A percentile compares a stretch with the other conserved stretches of the same genome.
Evolutionary conservation across 2,329 filamentous ascomycete species (phyloP).

Genomic region (Fusarium cicatricum): DNA sequence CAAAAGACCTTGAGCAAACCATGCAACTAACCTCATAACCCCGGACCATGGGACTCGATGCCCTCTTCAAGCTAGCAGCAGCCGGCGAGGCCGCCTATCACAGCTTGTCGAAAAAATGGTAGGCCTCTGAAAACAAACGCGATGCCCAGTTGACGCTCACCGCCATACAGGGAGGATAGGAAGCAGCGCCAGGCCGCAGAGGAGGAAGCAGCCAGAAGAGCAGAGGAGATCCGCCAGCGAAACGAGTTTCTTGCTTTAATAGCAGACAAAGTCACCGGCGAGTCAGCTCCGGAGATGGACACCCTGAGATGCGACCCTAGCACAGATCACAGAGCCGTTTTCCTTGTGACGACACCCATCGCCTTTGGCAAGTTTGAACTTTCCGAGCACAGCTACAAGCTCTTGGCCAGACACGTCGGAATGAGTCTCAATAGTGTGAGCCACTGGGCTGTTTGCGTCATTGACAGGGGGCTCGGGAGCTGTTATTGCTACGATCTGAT

Average conservation of each 20-base stretch:
- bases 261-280: slow-evolving; percentile 31
- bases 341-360: slow-evolving; percentile 37
- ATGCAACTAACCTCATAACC: neutral
- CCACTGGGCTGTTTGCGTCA: slow-evolving; percentile 40
- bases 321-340: slow-evolving; percentile 33
- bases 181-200: slow-evolving; percentile 8
- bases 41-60: slow-evolving; percentile 28
- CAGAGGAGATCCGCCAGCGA: slow-evolving; percentile 28
- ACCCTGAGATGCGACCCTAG: slow-evolving; percentile 24
- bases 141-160: neutral
- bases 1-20: too few species aligned
- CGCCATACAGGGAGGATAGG: slow-evolving; percentile 13
- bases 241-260: slow-evolving; percentile 33
- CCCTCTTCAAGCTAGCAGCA: slow-evolving; percentile 25
- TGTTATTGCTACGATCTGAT: slow-evolving; percentile 40
- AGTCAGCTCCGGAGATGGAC: slow-evolving; percentile 31
- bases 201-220: slow-evolving; percentile 9
- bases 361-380: slow-evolving; percentile 35
- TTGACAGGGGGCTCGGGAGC: slow-evolving; percentile 29
- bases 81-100: slow-evolving; percentile 29
- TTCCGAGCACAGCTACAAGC: slow-evolving; percentile 34
- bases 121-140: neutral
- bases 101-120: slow-evolving; percentile 33
- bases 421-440: slow-evolving; percentile 41
- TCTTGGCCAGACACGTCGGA: slow-evolving; percentile 32